A percentile compares a stretch with the other conserved stretches of the same genome.
These are phyloP conservation scores for Phragmites australis DNA, from an alignment of 176 grass and related monocot species.

Conservation along the genomic window DNA sequence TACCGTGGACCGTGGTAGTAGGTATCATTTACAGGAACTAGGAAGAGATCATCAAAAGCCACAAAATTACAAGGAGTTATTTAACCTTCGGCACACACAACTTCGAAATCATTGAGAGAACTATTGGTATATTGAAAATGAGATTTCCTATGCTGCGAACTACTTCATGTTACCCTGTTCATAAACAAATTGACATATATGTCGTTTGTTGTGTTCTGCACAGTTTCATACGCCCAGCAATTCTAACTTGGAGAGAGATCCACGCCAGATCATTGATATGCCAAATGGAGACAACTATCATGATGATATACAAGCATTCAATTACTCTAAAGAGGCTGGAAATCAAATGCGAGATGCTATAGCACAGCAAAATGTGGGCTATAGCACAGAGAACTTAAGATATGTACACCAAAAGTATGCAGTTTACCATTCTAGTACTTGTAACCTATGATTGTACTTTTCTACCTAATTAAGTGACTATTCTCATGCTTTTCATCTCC, in stretches of 20 bases:
- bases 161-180: not conserved
- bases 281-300: not conserved
- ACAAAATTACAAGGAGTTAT: no score
- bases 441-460: no score
- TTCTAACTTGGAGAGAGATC: not conserved
- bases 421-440: not conserved
- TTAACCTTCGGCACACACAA: not conserved
- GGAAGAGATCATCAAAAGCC: no score
- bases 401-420: not conserved
- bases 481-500: no score
- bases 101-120: not conserved
- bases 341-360: constrained; percentile 9
- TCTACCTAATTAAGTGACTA: no score
- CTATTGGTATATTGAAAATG: not conserved
- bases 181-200: not conserved
- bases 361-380: not conserved
- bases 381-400: not conserved
- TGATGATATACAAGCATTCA: constrained; percentile 6
- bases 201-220: no score
- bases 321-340: not conserved
- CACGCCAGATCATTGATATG: not conserved
- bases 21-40: no score
- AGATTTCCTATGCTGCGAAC: not conserved
- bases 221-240: not conserved
- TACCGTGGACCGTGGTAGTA: not conserved